Evolutionary conservation across 352 stramenopile genomes (phyloP), one percentile per base, ranked within the genome.

Genomic region (Globisporangium acanthophoron): DNA sequence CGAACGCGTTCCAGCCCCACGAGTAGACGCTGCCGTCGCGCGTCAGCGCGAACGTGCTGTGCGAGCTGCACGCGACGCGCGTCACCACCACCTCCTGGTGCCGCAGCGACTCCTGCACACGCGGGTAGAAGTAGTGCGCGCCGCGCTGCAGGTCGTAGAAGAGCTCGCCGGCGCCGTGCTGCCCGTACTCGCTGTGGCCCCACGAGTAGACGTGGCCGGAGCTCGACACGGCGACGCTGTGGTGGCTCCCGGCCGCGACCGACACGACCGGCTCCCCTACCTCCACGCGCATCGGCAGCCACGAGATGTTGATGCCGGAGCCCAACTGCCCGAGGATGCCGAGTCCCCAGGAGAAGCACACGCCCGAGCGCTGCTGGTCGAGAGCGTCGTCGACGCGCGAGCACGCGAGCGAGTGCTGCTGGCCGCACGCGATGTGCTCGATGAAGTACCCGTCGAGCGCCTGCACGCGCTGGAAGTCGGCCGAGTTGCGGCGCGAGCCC

Each of bases 1-100:
- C 83, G 20, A 91, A 93, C 1, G 79, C 77, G 48, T 93, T 93
- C 83, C 83, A 93, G 9, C 88, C 88, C 85, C 86, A 96, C n/a
- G 83, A 89, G 64, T 86, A 92, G 31, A 94, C 70, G 3, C 54
- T 70, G 1, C 77, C 79, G 58, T 87, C 74, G 0, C 55, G 54
- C 6, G 71, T 67, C 9, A 92, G 49, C 18, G 69, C 84, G 37
- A 94, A 87, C 27, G 84, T 94, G 54, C 75, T 87, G 62, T 94
- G 82, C 0, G 78, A 86, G 40, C 81, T 88, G 57, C 84, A 94
- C 15, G 73, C 62, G 9, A 80, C 72, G 29, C 57, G 60, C 18
- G 59, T 62, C 0, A 80, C 72, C 0, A 27, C 59, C 9, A 79
- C 56, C 27, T 61, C 66, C 21, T 87, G 65, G 20, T 70, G 60